Evolutionary conservation across 176 grass and related monocot genomes (phyloP).

Genomic region (Carex scoparia): DNA sequence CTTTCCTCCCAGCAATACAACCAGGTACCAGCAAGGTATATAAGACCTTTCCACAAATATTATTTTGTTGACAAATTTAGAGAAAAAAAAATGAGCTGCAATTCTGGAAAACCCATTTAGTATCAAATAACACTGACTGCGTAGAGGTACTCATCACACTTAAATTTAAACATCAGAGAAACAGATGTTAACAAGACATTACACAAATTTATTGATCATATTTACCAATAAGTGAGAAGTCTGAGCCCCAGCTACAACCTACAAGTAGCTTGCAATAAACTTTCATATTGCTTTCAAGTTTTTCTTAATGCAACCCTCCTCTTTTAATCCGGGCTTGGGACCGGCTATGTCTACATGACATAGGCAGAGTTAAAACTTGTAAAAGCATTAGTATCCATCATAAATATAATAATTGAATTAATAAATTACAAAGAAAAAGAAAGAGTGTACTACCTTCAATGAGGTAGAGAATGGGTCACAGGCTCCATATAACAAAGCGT

Average conservation of each 20-base stretch:
- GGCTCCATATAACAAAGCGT: neutral
- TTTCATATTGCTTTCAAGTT: conserved; percentile 1
- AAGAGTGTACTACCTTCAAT: neutral
- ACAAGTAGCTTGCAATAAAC: neutral
- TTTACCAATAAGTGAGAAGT: neutral
- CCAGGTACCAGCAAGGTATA: neutral
- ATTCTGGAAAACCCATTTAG: neutral
- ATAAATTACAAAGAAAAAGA: neutral
- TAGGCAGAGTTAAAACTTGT: conserved; percentile 15
- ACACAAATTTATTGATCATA: neutral
- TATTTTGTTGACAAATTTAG: neutral
- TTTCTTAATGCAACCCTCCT: neutral
- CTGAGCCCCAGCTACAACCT: neutral
- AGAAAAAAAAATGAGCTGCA: neutral
- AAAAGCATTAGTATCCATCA: neutral
- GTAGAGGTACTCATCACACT: neutral
- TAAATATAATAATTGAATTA: neutral
- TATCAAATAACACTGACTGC: neutral
- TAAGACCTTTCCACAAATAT: neutral
- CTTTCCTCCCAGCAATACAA: neutral
- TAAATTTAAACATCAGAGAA: neutral
- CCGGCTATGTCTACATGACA: conserved; percentile 12
- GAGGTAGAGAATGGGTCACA: neutral
- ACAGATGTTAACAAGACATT: neutral
- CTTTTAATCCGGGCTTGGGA: conserved; percentile 18